Percentiles rank a stretch among this genome's conserved stretches.
These are phyloP conservation scores for Fusarium euwallaceae DNA, from an alignment of 2,329 filamentous ascomycete genomes.

Conservation along the genomic window DNA sequence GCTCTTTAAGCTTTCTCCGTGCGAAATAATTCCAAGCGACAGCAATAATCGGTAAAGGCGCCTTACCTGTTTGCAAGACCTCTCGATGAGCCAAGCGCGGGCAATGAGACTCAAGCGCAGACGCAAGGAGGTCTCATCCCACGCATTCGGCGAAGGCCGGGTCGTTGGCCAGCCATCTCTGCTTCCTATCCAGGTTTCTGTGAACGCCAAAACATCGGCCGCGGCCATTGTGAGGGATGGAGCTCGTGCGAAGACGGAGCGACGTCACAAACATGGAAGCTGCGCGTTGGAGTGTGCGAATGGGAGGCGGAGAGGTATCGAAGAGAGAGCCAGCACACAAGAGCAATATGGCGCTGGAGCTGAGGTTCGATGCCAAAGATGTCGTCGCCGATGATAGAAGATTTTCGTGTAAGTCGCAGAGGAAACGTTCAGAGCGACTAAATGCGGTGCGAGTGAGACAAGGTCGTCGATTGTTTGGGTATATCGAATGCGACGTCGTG, in stretches of 20 bases:
- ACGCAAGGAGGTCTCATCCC: slow-evolving; percentile 46
- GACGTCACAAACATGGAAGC: slow-evolving; percentile 67
- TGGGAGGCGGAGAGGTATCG: slow-evolving; percentile 22
- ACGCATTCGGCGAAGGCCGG: slow-evolving; percentile 48
- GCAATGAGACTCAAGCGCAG: slow-evolving; percentile 50
- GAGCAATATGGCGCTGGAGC: slow-evolving; percentile 17
- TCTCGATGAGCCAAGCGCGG: slow-evolving; percentile 49
- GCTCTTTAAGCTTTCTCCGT: slow-evolving; percentile 33
- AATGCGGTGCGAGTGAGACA: slow-evolving; percentile 10
- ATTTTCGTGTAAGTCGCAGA: slow-evolving; percentile 37
- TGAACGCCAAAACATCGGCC: slow-evolving; percentile 61
- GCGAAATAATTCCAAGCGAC: slow-evolving; percentile 8
- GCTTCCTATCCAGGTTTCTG: slow-evolving; percentile 58
- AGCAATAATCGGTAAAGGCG: slow-evolving; percentile 1
- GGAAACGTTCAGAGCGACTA: slow-evolving; percentile 5
- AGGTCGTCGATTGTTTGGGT: slow-evolving; percentile 7
- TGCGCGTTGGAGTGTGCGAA: slow-evolving; percentile 41
- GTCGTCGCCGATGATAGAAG: slow-evolving; percentile 6
- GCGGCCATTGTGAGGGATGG: slow-evolving; percentile 67
- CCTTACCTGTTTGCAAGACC: slow-evolving; percentile 41
- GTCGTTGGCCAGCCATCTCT: slow-evolving; percentile 54
- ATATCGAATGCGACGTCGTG: slow-evolving; percentile 38
- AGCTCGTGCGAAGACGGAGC: slow-evolving; percentile 57
- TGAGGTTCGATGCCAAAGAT: slow-evolving; percentile 17
- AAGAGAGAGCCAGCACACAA: slow-evolving; percentile 25